These are phyloP conservation scores for Backusella tuberculispora DNA, from an alignment of 192 early-diverging fungal genomes.

Conservation along the genomic window DNA sequence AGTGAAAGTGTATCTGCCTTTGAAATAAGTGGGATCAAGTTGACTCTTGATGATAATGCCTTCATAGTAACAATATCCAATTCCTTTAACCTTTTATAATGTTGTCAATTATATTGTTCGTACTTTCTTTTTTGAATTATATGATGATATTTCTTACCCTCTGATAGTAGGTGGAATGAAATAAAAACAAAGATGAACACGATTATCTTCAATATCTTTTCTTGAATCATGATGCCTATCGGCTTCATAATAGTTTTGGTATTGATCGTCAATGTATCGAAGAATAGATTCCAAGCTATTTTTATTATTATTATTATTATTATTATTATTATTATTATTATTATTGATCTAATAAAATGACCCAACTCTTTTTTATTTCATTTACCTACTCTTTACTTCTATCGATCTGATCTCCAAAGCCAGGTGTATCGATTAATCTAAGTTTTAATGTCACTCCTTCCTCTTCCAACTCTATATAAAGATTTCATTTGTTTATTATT, in stretches of 20 bases:
- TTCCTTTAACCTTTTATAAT: constrained; percentile 47
- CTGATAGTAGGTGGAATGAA: constrained; percentile 97
- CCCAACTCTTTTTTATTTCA: constrained; percentile 37
- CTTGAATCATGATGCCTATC: constrained; percentile 78
- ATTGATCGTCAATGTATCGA: constrained; percentile 97
- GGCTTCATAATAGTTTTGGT: constrained; percentile 83
- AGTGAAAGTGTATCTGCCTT: constrained; percentile 77
- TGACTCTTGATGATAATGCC: constrained; percentile 71
- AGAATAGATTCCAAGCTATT: constrained; percentile 87
- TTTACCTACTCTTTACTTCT: constrained; percentile 71
- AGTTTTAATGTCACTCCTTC: constrained; percentile 89
- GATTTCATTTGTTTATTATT: neutral
- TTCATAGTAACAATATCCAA: constrained; percentile 70
- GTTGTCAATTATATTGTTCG: no score
- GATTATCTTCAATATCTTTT: constrained; percentile 81
- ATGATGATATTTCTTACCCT: constrained; percentile 52
- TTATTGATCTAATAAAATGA: neutral
- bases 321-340: constrained; percentile 38
- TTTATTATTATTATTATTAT: neutral
- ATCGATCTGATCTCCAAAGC: constrained; percentile 89
- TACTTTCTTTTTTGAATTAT: no score
- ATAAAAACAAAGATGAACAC: constrained; percentile 95
- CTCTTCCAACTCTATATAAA: constrained; percentile 81
- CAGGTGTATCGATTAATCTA: constrained; percentile 89
- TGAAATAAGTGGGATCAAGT: constrained; percentile 85